Evolutionary conservation across 495 filamentous ascomycete species (phyloP), one percentile per base, ranked within the genome.

Genomic region (Aspergillus haitiensis): DNA sequence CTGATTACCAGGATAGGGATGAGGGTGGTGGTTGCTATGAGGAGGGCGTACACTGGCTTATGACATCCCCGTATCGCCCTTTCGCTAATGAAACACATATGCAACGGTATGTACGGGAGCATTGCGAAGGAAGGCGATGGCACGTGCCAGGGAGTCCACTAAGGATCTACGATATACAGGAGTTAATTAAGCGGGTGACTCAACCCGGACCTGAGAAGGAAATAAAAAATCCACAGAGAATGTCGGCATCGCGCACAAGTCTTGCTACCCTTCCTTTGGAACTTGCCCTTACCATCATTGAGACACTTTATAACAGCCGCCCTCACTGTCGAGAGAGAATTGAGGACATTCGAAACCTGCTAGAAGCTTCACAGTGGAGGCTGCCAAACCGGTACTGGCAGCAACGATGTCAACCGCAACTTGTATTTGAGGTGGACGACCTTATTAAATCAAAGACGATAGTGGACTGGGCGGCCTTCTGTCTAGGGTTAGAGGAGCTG

Each of bases 311-410:
- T 10, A 1, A 27, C 11, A 34, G 49, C 12, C 47, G 21, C 1
- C 15, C 45, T 0, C 51, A 8, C 13, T 47, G 46, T 39, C 52
- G 37, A 6, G 52, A 18, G 27, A 37, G 36, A 7, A n/a, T 64
- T 11, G n/a, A 56, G 2, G 52, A 59, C 27, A 52, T 34, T 3
- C 35, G 32, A 3, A 64, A 56, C 35, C 1, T 47, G 6, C 31
- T 64, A 11, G 44, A 59, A 7, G 61, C 56, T 7, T 59, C 59
- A 15, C 36, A 42, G 16, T 64, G 52, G 61, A 50, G 18, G 27
- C 18, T 64, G 15, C 52, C 56, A 10, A 15, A 31, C 4, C 16
- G 10, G 5, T 64, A 64, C 27, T 64, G 61, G 61, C 31, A 21
- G n/a, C 7, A 11, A 32, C 52, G 46, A 18, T 59, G 56, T 37